Evolutionary conservation across 345 rosid species (phyloP), one percentile per base, ranked within the genome.

Genomic region (Stellera chamaejasme): DNA sequence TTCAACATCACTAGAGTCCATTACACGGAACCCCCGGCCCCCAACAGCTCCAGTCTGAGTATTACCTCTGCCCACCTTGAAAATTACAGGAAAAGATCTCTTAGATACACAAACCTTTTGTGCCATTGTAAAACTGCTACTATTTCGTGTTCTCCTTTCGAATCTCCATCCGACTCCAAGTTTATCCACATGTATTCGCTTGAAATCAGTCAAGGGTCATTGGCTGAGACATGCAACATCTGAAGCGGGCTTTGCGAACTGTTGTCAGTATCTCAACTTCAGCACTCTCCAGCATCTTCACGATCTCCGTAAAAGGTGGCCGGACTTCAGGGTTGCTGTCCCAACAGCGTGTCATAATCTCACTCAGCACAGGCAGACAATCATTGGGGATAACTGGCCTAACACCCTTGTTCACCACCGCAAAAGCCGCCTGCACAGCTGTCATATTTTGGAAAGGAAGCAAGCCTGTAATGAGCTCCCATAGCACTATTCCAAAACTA

Each of bases 381-480:
- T 75, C 80, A 44, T 54, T 60, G 15, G 83, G 83, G 44, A 75
- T 78, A n/a, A 71, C 60, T n/a, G 83, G 83, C 57, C 78, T 68
- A 43, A 72, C 75, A 3, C 80, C 78, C 54, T 73, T 75, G 66
- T 72, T 67, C 55, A 79, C 84, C 52, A 79, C 81, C 16, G 81
- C 81, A 53, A 79, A 76, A 43, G 81, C 84, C 11, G 84, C 81
- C 66, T 79, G 84, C 42, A 79, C 79, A 0, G 81, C 80, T 2
- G 81, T 75, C 80, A 79, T 75, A 74, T 75, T 73, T 61, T 73
- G 76, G 71, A 75, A 79, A 2, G 84, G 84, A 39, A 76, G 69
- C 75, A 70, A 43, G 13, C 77, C 81, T 0, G 77, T 79, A 48
- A 79, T 61, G 10, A 79, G 56, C 66, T 79, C 84, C 84, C 84